These are phyloP conservation scores for Colletotrichum higginsianum DNA, from an alignment of 2,329 filamentous ascomycete genomes.

Conservation along the genomic window DNA sequence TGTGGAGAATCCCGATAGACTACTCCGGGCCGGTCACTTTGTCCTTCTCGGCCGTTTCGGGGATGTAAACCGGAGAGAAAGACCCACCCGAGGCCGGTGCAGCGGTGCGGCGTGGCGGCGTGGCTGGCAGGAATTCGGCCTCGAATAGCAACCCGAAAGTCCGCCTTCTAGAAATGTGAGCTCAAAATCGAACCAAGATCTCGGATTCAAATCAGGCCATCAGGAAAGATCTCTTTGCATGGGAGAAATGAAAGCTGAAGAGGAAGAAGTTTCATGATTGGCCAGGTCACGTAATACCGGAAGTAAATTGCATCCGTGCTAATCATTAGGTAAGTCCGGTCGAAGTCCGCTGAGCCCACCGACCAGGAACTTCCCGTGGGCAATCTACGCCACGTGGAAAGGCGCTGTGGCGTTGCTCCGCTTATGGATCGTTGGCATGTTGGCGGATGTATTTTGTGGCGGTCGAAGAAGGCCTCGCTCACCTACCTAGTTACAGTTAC, in stretches of 20 bases:
- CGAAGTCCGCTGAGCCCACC: background rate
- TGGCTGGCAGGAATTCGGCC: constrained; percentile 11
- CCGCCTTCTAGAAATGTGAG: background rate
- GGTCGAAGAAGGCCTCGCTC: background rate
- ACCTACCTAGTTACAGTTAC: background rate
- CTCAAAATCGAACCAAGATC: background rate
- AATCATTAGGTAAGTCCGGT: constrained; percentile 31
- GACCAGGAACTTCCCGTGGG: constrained; percentile 31
- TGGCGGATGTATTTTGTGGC: constrained; percentile 25
- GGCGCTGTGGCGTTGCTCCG: background rate
- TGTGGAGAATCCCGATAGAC: background rate
- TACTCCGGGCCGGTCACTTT: background rate
- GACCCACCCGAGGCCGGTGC: constrained; percentile 31
- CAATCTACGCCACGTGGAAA: constrained; percentile 17
- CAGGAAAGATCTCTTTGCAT: background rate
- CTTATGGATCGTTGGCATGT: background rate
- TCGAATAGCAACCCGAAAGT: constrained; percentile 17
- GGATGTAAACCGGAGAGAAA: constrained; percentile 1
- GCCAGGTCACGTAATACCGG: constrained; percentile 37
- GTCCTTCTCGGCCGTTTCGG: constrained; percentile 14
- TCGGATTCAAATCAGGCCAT: background rate
- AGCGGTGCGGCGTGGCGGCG: background rate
- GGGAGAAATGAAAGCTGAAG: background rate
- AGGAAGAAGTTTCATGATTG: constrained; percentile 38
- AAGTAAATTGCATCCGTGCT: constrained; percentile 31